Evolutionary conservation across 108 stramenopile species (phyloP).

Genomic region (Fistulifera solaris): DNA sequence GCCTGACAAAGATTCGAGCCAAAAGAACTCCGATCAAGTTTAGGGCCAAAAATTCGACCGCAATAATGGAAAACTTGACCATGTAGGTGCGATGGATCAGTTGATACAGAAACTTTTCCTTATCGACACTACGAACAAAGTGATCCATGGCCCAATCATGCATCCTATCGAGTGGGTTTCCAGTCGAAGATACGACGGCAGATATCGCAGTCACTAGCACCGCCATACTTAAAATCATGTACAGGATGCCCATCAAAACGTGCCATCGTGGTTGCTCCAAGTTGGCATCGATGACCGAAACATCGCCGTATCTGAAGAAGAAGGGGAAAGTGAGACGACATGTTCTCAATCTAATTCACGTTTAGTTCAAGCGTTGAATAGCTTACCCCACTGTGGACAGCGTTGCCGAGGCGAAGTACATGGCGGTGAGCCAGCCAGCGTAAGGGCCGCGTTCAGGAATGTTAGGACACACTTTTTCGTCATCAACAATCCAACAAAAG

Average conservation of each 20-base stretch:
- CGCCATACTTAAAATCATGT: slow-evolving; percentile 34
- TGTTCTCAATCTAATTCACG: too few species aligned
- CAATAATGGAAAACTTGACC: slow-evolving; percentile 19
- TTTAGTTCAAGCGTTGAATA: too few species aligned
- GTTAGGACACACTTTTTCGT: slow-evolving; percentile 22
- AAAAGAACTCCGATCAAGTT: slow-evolving; percentile 32
- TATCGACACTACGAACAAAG: slow-evolving; percentile 7
- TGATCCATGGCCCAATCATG: background rate
- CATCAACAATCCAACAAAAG: slow-evolving; percentile 35
- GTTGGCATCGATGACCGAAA: too few species aligned
- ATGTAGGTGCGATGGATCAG: slow-evolving; percentile 21
- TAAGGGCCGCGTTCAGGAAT: background rate
- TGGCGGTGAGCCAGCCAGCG: slow-evolving; percentile 16
- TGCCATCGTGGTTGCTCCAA: slow-evolving; percentile 19
- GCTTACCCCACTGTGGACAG: slow-evolving; percentile 44
- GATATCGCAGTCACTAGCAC: slow-evolving; percentile 29
- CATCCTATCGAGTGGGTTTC: slow-evolving; percentile 9
- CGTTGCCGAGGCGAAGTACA: slow-evolving; percentile 36
- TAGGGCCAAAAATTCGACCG: slow-evolving; percentile 21
- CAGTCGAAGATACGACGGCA: slow-evolving; percentile 14
- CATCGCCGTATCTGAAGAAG: slow-evolving; percentile 53
- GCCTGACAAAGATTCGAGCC: slow-evolving; percentile 11
- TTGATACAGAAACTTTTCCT: slow-evolving; percentile 18
- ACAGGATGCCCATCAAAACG: slow-evolving; percentile 32
- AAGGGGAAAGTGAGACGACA: too few species aligned